Conservation (phyloP, 108 stramenopile species). For the Nannochloropsis oceanica region DNA sequence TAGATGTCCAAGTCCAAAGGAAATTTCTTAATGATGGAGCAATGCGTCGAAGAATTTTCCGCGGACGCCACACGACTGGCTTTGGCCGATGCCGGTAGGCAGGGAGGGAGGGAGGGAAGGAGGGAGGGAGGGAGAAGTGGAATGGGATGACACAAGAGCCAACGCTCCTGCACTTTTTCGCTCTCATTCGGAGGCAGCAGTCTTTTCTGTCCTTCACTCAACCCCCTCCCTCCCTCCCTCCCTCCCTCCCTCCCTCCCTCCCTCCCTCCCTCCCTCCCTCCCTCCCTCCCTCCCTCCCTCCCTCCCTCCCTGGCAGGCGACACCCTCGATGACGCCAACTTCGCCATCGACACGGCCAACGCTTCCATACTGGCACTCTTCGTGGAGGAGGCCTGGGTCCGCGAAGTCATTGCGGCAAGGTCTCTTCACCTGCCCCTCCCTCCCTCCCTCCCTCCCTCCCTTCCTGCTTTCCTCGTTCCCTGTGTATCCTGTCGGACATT, state of each 20-base stretch:
- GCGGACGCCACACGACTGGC: constrained; percentile 18
- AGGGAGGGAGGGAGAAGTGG: background rate
- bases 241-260: too few relatives aligned
- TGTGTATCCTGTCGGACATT: background rate
- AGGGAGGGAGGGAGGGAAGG: background rate
- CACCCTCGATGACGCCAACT: constrained; percentile 96
- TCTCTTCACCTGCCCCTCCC: too few relatives aligned
- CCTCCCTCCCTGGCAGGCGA: constrained; percentile 92
- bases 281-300: too few relatives aligned
- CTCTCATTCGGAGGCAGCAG: background rate
- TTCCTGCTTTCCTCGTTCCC: too few relatives aligned
- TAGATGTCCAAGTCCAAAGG: constrained; percentile 97
- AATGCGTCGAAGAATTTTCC: constrained; percentile 60
- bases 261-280: too few relatives aligned
- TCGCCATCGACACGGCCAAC: constrained; percentile 75
- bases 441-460: too few relatives aligned
- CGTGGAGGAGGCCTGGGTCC: constrained; percentile 53
- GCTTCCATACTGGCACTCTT: constrained; percentile 62
- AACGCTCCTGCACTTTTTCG: background rate
- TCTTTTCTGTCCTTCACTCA: constrained; percentile 9
- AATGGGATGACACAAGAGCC: background rate
- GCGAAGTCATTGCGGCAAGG: background rate
- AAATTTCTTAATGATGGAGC: constrained; percentile 91
- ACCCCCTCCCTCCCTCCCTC: too few relatives aligned
- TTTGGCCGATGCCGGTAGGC: constrained; percentile 55